phyloP scores from a whole-genome alignment of 352 stramenopile species.

The Thalassiosira hispida region DNA sequence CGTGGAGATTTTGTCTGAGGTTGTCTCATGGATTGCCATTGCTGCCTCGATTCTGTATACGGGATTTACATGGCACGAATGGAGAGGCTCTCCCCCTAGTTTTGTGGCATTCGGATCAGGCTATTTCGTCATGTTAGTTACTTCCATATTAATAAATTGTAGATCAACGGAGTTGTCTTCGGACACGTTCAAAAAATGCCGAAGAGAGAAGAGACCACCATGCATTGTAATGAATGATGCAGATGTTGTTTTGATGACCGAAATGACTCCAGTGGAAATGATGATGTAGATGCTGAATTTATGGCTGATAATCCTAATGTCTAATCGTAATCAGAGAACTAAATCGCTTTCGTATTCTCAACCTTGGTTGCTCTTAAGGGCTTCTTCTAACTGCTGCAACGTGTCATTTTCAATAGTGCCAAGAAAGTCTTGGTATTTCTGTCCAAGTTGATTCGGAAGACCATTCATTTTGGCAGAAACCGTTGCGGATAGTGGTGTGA shows the following conservation, averaged over 20 bases:
- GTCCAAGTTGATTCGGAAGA: constrained; percentile 29
- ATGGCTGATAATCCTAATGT: too few species aligned
- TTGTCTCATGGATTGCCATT: constrained; percentile 14
- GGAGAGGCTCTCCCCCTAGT: not conserved
- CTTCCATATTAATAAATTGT: constrained; percentile 10
- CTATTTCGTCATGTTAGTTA: constrained; percentile 20
- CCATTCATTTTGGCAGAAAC: constrained; percentile 24
- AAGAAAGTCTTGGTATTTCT: constrained; percentile 39
- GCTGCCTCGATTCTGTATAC: constrained; percentile 11
- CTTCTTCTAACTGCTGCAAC: constrained; percentile 24
- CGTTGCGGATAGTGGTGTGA: constrained; percentile 12
- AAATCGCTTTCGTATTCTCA: too few species aligned
- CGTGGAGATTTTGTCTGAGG: constrained; percentile 8
- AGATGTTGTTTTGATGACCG: too few species aligned
- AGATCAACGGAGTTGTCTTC: not conserved
- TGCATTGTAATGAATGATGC: too few species aligned
- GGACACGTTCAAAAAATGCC: too few species aligned
- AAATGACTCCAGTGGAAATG: too few species aligned
- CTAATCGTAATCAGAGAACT: too few species aligned
- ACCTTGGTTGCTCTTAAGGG: too few species aligned
- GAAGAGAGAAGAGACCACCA: too few species aligned
- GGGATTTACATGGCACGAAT: constrained; percentile 12
- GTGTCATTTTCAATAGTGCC: constrained; percentile 17
- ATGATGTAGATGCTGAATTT: too few species aligned
- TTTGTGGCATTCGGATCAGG: constrained; percentile 6